Evolutionary conservation across 1,139 yeast genomes (phyloP).

Genomic region (Suhomyces yuchorum): DNA sequence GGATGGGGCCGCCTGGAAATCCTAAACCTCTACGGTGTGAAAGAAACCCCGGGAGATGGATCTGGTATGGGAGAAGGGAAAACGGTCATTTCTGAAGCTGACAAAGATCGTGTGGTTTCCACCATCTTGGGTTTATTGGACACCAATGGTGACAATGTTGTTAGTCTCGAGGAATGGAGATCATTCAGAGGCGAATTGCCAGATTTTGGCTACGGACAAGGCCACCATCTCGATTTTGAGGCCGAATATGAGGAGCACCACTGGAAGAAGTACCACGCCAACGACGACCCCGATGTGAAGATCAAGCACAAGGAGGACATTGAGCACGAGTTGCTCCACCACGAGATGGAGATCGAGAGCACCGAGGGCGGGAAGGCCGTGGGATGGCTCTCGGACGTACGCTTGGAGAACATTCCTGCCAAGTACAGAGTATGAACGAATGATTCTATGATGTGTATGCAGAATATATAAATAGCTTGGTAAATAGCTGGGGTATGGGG

Average conservation of each 20-base stretch:
- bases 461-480: not conserved
- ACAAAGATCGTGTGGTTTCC: conserved; percentile 56
- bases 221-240: conserved; percentile 95
- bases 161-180: conserved; percentile 72
- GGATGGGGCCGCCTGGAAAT: conserved; percentile 70
- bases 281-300: conserved; percentile 78
- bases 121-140: conserved; percentile 65
- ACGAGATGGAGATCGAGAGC: conserved; percentile 77
- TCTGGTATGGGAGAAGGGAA: conserved; percentile 86
- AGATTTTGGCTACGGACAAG: conserved; percentile 94
- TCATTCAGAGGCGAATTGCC: conserved; percentile 76
- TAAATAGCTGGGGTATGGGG: not conserved
- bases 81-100: conserved; percentile 55
- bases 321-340: conserved; percentile 86
- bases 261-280: conserved; percentile 84
- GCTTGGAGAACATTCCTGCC: conserved; percentile 37
- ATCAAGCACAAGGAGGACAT: conserved; percentile 85
- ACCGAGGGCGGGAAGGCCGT: conserved; percentile 41
- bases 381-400: conserved; percentile 36
- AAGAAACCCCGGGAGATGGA: conserved; percentile 80
- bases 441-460: conserved; percentile 1
- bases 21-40: conserved; percentile 78
- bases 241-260: conserved; percentile 92
- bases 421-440: conserved; percentile 28
- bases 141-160: conserved; percentile 61